These are phyloP conservation scores for Solanum dulcamara DNA, from an alignment of 257 asterid genomes.

Conservation along the genomic window DNA sequence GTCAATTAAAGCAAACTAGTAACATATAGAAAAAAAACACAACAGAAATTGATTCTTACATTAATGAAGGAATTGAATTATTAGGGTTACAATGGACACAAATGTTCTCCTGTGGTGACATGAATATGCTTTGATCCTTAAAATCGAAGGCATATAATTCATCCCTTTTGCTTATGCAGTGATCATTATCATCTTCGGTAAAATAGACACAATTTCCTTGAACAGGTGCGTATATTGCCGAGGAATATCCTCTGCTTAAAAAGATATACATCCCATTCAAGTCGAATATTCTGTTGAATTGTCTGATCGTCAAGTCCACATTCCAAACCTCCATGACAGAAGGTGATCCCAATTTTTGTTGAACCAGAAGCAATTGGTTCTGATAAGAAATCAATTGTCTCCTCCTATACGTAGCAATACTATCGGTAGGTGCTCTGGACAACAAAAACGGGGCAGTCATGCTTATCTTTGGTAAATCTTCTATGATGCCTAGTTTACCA, in stretches of 20 bases:
- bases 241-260: neutral
- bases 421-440: neutral
- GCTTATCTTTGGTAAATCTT: neutral
- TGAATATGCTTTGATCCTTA: neutral
- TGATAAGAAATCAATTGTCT: neutral
- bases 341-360: neutral
- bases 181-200: neutral
- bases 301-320: neutral
- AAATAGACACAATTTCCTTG: neutral
- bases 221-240: neutral
- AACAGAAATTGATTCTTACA: neutral
- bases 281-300: neutral
- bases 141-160: neutral
- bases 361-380: neutral
- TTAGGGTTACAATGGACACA: neutral
- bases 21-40: neutral
- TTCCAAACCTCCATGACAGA: neutral
- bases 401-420: neutral
- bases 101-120: neutral
- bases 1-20: neutral
- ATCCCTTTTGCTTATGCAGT: neutral
- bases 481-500: neutral
- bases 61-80: neutral
- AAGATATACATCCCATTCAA: neutral
- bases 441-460: neutral